Evolutionary conservation across 2,329 filamentous ascomycete genomes (phyloP), one percentile per base, ranked within the genome.

Genomic region (Dryadomyces quercus-mongolicae): DNA sequence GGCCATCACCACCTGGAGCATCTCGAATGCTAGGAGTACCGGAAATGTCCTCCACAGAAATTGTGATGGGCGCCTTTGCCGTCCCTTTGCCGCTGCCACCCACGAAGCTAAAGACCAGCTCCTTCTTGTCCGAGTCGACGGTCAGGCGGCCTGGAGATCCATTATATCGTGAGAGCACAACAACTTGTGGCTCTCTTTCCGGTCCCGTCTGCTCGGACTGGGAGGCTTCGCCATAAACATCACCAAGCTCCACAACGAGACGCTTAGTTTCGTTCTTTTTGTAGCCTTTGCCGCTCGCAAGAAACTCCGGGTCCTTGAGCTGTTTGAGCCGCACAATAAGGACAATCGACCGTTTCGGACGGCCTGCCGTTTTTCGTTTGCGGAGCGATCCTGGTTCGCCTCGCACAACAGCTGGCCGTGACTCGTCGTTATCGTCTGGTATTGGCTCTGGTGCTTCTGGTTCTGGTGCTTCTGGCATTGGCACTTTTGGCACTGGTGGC

Each of bases 291-390:
- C 52, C 43, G 16, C 31, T 25, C 4, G 12, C 38, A 8, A 61
- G 57, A n/a, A 58, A 57, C 5, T 49, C 47, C 3, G 47, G 49
- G 20, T 60, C 51, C 22, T 62, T 64, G 25, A 69, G 56, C 48
- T 63, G 63, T 10, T 62, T 57, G 0, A 60, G 63, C 42, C 58
- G 63, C 47, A 68, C 65, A 2, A 66, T 57, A 2, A 65, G 56
- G 22, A 69, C 62, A 5, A 63, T 50, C 12, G 64, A 65, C 60
- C 66, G 63, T 56, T 61, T 63, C 31, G 61, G 61, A 13, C 66
- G 64, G 4, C 68, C 67, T 22, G 59, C 62, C 18, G 54, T 60
- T 53, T 62, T 66, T 9, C 57, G 61, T 13, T 58, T 22, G 56
- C 57, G 49, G 55, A 62, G 36, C 44, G 66, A 61, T 52, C 67